Evolutionary conservation across 108 stramenopile genomes (phyloP), one percentile per base, ranked within the genome.

Genomic region (Conticribra guillardii): DNA sequence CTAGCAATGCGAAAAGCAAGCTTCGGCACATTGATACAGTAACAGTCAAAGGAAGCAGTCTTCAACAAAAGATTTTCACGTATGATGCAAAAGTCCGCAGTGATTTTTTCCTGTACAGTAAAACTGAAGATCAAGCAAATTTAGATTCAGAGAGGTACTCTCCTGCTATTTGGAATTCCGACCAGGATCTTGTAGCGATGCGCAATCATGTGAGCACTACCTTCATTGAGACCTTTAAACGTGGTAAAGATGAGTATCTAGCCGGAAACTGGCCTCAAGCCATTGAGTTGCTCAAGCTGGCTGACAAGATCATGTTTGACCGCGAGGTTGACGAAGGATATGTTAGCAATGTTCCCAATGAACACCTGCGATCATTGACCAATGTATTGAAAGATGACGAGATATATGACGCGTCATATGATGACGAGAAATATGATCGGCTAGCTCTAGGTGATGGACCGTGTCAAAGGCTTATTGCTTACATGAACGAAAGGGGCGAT

Each of bases 21-120:
- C 83, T 94, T 18, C 86, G 98, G 11, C 92, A 92, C 54, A 47
- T 98, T 27, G 98, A 98, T 68, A 92, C 92, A 26, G 94, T 98
- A 0, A 90, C 87, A 30, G 94, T 97, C 22, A 98, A 98, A 81
- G 98, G 98, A 11, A 88, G 87, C 65, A 86, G 82, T 29, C 63
- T 87, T n/a, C 83, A 84, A 45, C 91, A 90, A 57, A 87, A 90
- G 33, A 93, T 97, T 33, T 94, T 84, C 68, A 95, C 96, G 7
- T 98, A 87, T 56, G 96, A 96, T 64, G 85, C 87, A n/a, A 81
- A 90, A 19, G 75, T 82, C n/a, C 68, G 81, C 32, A 85, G 80
- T 19, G 91, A 98, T 72, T 91, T 94, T 67, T 94, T 94, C 60
- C 64, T 93, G 18, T 79, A 82, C 67, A 81, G 84, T 26, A 76